Base-by-base conservation (phyloP, 768 basidiomycete genomes). In the Xerocomellus intermedius region DNA sequence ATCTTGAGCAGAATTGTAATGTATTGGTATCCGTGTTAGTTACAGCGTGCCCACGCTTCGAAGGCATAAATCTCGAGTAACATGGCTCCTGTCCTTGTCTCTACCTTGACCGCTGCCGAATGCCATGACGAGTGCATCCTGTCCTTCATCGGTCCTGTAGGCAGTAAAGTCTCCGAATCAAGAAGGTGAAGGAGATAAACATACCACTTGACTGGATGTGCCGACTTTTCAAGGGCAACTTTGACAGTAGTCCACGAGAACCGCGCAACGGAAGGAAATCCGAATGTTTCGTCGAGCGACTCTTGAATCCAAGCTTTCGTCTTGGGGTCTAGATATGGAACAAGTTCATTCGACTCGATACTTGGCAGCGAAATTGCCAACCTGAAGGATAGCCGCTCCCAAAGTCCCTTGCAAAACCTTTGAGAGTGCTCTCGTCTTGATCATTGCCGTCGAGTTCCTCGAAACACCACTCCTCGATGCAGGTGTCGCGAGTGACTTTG, bases 191-290 rank as follows among this genome's bases (percentile, higher is more conserved):
- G 33, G n/a, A 53, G 32, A 26, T 35, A 33, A 50, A 55, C 65
- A 4, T 36, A 95, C 96, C 97, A 99, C 74, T 89, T 83, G 12
- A 91, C 85, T 2, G 77, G 63, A 68, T 92, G 87, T 0, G 82
- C 96, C 37, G 83, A 75, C 65, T 90, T 90, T 47, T 96, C 93
- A 16, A 99, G 73, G 3, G 85, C 69, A 2, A 91, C 81, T 66
- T 94, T 94, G 57, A 95, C 85, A 0, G 97, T 97, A 4, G 91
- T 85, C 97, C 97, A 99, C 2, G 91, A 94, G 73, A 98, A 98
- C 17, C 97, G 84, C 4, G 85, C 95, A 37, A 98, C 72, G 17
- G 84, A 87, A 0, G 96, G 96, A 64, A 84, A 96, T 5, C 97
- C 97, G 67, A 99, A 99, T 2, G 92, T 87, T 2, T 87, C 88